Evolutionary conservation across 2,329 filamentous ascomycete genomes (phyloP), one percentile per base, ranked within the genome.

Genomic region (Aspergillus eucalypticola): DNA sequence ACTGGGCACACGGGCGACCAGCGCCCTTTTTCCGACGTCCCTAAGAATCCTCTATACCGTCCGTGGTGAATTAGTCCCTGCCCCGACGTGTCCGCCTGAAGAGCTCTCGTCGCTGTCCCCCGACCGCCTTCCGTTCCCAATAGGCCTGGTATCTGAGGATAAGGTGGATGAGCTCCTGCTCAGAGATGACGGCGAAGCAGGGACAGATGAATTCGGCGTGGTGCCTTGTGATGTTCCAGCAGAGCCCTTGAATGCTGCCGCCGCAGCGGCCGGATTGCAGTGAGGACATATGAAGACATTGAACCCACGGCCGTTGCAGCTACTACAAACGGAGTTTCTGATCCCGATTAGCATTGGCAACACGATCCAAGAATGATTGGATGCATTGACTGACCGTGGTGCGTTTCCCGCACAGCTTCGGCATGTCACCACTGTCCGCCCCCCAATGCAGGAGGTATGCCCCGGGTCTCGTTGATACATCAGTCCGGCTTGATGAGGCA

Each of bases 341-440:
- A 3, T 11, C 8, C 19, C n/a, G 1, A 27, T 39, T 25, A 64
- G 17, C 27, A 10, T 38, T 3, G 19, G 21, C 15, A 25, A 13
- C 10, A 25, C 29, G 8, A 11, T 5, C 29, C 23, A 49, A 32
- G 3, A 11, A 13, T 15, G 11, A 15, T 13, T n/a, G 11, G 21
- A 25, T 17, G 23, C 6, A 29, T 27, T 2, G 50, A 55, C 54
- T 29, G 68, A 76, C 75, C 75, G 71, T 23, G 74, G 73, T 56
- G 73, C 72, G 60, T 76, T 74, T 0, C 75, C 75, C 17, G 75
- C 75, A 50, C 75, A 76, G 48, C 62, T 62, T n/a, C 67, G 67
- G 61, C 75, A 76, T 48, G 73, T 76, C 13, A 71, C 7, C 23
- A 74, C 71, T 5, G 69, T 73, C 44, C 66, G 66, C 3, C 75